Evolutionary conservation across 305 asterid species (phyloP), one percentile per base, ranked within the genome.

Genomic region (Fraxinus dipetala): DNA sequence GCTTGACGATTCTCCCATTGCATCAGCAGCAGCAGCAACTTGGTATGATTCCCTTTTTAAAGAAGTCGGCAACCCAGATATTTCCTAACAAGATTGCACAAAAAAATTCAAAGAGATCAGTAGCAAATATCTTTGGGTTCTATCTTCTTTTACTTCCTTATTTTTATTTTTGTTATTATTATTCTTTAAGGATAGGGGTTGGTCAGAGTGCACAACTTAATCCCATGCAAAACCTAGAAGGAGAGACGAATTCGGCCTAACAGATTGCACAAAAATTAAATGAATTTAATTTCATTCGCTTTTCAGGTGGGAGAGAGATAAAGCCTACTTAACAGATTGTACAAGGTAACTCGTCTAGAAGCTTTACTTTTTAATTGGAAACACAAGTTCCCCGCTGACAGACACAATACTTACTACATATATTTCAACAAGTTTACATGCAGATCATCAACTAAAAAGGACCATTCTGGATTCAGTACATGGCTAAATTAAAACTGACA

Each of bases 1-100:
- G 90, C 93, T 91, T 1, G 98, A 94, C n/a, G 97, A 89, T 83
- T 94, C 97, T 63, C 97, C 97, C 91, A 86, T 85, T 48, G 84
- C 85, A 69, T 93, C 95, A 67, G 92, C 88, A 59, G 94, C 74
- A 81, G 91, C n/a, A 72, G 87, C 83, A 38, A 87, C 72, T 54
- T 87, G 90, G 45, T 91, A 28, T 76, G 92, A 31, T 43, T 92
- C 91, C 82, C 92, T 87, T 91, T 91, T 93, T 86, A 95, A 79
- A 69, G 91, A 83, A 76, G 93, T 91, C 2, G 95, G 98, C 85
- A 93, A 73, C 63, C 98, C 98, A 18, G 98, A 93, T 48, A 91
- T 90, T 87, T 93, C 98, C 98, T 93, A 96, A 59, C 83, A 10
- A 80, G 2, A 34, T 24, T 65, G 56, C 28, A 81, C 1, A 40